Evolutionary conservation across 139 green algal species (phyloP).

Genomic region (Coelastrella sp.): DNA sequence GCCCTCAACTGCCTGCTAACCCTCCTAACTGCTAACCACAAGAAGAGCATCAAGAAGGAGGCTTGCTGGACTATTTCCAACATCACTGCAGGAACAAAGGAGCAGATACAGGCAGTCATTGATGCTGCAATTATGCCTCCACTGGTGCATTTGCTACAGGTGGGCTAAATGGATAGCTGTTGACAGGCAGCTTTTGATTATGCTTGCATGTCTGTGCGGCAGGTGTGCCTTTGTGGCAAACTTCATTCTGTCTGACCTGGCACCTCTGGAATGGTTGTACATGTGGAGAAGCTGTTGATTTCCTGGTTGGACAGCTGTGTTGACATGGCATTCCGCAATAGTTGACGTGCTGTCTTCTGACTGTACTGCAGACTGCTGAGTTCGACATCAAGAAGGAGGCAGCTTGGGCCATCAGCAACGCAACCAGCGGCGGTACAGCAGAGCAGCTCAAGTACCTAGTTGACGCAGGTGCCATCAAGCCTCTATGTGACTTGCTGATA

Average conservation of each 20-base stretch:
- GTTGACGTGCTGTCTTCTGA: no score
- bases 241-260: no score
- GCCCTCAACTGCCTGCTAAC: conserved; percentile 93
- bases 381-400: conserved; percentile 99
- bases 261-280: no score
- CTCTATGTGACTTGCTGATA: conserved; percentile 96
- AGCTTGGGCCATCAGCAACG: conserved; percentile 99
- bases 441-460: conserved; percentile 90
- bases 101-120: conserved; percentile 98
- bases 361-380: conserved; percentile 71
- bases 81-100: conserved; percentile 95
- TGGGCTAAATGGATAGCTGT: not conserved
- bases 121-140: conserved; percentile 93
- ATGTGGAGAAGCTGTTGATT: no score
- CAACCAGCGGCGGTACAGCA: conserved; percentile 92
- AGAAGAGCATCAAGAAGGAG: conserved; percentile 99
- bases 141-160: conserved; percentile 89
- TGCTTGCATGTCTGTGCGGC: not conserved
- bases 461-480: conserved; percentile 90
- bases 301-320: no score
- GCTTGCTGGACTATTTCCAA: conserved; percentile 99
- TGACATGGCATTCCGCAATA: no score
- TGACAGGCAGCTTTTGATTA: not conserved
- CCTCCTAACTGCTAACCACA: conserved; percentile 93
- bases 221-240: no score